A percentile compares a stretch with the other conserved stretches of the same genome.
Evolutionary conservation across 768 basidiomycete genomes (phyloP).

Genomic region (Roridomyces roridus): DNA sequence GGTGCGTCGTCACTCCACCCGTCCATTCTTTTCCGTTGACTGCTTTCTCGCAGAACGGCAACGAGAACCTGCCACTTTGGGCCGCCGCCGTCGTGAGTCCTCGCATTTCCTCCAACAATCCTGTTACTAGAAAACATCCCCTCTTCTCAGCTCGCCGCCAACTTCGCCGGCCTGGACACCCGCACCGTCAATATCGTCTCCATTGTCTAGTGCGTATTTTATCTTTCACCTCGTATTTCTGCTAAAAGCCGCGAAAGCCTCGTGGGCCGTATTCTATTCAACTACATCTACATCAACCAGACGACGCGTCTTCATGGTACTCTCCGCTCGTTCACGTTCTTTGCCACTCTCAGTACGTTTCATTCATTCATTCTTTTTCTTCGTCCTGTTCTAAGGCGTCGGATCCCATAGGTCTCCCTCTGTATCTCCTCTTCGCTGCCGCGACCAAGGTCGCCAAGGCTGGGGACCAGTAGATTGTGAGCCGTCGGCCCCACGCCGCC

Average conservation of each 20-base stretch:
- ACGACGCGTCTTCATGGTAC: slow-evolving; percentile 11
- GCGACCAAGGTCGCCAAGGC: slow-evolving; percentile 7
- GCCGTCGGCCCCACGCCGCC: too few species aligned
- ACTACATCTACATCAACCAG: slow-evolving; percentile 38
- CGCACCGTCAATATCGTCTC: slow-evolving; percentile 32
- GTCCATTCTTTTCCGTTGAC: neutral
- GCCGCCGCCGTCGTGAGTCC: slow-evolving; percentile 28
- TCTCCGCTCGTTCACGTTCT: slow-evolving; percentile 15
- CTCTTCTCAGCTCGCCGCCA: slow-evolving; percentile 24
- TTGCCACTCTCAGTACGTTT: neutral
- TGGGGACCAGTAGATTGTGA: too few species aligned
- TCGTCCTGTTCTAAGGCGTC: slow-evolving; percentile 25
- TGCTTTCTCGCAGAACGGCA: slow-evolving; percentile 32
- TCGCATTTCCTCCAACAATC: too few species aligned
- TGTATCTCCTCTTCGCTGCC: slow-evolving; percentile 11
- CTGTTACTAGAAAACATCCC: neutral
- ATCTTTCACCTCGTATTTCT: neutral
- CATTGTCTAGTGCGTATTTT: slow-evolving; percentile 31
- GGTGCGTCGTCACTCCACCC: slow-evolving; percentile 32
- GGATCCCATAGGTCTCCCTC: neutral
- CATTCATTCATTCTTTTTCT: neutral
- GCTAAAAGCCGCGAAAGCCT: slow-evolving; percentile 26
- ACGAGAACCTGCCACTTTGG: slow-evolving; percentile 37
- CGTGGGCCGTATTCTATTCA: slow-evolving; percentile 32
- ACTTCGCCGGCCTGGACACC: slow-evolving; percentile 27